phyloP scores from a whole-genome alignment of 2,329 filamentous ascomycete genomes.

The Sordariomycetes sp. region DNA sequence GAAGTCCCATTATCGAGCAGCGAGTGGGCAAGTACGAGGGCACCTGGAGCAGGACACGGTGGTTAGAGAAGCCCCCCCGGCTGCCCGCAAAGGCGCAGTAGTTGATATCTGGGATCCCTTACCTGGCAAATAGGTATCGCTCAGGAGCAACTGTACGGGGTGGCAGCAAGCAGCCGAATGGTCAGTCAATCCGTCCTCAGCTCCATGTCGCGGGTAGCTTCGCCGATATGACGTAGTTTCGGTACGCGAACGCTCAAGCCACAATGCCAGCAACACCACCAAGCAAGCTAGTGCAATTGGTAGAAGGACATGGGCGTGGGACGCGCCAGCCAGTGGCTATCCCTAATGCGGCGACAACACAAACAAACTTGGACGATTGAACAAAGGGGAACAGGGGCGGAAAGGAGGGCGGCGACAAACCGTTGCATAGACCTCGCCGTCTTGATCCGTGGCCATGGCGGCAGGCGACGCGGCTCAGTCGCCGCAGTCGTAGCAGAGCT shows the following conservation, averaged over 20 bases:
- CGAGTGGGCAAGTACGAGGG: constrained; percentile 87
- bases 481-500: neutral
- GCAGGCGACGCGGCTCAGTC: neutral
- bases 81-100: neutral
- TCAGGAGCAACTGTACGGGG: constrained; percentile 67
- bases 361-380: neutral
- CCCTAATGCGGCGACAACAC: neutral
- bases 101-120: constrained; percentile 14
- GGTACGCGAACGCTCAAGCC: neutral
- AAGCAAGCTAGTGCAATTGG: neutral
- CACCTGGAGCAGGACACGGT: constrained; percentile 43
- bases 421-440: constrained; percentile 45
- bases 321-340: neutral
- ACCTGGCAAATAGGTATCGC: constrained; percentile 90
- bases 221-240: neutral
- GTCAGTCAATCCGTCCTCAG: neutral
- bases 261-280: neutral
- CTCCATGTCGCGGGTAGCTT: neutral
- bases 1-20: constrained; percentile 79
- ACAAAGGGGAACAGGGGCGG: neutral
- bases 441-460: constrained; percentile 26
- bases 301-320: neutral
- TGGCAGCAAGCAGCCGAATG: constrained; percentile 11
- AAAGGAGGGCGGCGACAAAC: constrained; percentile 25
- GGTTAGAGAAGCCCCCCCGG: neutral